These are phyloP conservation scores for Gynochthodes officinalis DNA, from an alignment of 257 asterid genomes.

Conservation along the genomic window DNA sequence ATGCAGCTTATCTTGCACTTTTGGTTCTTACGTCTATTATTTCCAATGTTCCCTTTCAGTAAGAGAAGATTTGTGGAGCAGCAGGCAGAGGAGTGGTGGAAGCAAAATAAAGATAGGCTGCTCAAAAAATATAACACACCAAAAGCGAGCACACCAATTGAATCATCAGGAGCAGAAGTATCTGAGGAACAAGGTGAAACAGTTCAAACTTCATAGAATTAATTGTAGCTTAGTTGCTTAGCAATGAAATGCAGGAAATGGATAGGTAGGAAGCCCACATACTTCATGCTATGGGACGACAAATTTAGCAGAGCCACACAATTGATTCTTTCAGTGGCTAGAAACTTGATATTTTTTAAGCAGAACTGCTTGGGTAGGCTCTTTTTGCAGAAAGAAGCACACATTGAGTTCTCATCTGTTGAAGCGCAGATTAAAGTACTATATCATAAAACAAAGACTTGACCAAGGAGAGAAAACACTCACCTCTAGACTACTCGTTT, in stretches of 20 bases:
- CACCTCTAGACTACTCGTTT: too few relatives aligned
- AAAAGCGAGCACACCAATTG: slow-evolving; percentile 28
- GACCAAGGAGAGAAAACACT: too few relatives aligned
- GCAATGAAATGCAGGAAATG: slow-evolving; percentile 10
- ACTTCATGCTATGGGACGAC: not conserved
- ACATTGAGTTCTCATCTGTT: not conserved
- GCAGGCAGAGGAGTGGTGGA: slow-evolving; percentile 97
- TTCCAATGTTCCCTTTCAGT: slow-evolving; percentile 38
- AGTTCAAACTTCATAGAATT: slow-evolving; percentile 30
- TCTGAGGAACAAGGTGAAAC: slow-evolving; percentile 37
- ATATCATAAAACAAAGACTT: not conserved
- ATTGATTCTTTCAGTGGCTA: not conserved
- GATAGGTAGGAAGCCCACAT: slow-evolving; percentile 14
- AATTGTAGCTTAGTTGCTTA: slow-evolving; percentile 8
- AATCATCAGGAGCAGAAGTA: slow-evolving; percentile 35
- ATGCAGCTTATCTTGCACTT: not conserved
- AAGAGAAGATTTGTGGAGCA: slow-evolving; percentile 62
- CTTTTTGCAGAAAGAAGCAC: slow-evolving; percentile 1
- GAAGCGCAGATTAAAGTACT: not conserved
- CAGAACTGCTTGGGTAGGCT: slow-evolving; percentile 1
- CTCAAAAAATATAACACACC: slow-evolving; percentile 47
- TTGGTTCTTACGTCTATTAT: not conserved
- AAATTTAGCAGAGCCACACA: not conserved
- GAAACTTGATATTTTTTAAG: not conserved
- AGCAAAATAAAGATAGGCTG: slow-evolving; percentile 66